Evolutionary conservation across 495 filamentous ascomycete species (phyloP).

Genomic region (Talaromyces trachyspermus): DNA sequence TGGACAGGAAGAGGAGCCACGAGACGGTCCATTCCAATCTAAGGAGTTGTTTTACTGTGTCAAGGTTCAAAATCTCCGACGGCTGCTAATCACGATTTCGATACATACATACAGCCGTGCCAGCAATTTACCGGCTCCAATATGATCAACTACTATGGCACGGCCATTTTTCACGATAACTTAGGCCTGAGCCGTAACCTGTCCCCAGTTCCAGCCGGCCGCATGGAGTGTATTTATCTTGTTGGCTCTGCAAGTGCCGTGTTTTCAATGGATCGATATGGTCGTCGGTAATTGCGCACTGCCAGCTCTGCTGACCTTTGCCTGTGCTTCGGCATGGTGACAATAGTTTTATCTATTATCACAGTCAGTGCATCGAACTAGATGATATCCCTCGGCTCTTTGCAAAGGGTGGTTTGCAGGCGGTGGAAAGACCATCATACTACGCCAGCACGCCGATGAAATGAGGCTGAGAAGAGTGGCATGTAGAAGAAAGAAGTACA

Average conservation of each 20-base stretch:
- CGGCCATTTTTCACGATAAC: constrained; percentile 40
- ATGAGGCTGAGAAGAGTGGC: neutral
- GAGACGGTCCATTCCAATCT: too few relatives aligned
- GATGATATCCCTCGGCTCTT: neutral
- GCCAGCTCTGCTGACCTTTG: constrained; percentile 37
- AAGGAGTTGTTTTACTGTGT: too few relatives aligned
- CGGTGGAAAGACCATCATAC: neutral
- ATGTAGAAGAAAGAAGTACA: neutral
- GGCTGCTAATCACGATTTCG: too few relatives aligned
- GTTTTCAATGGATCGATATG: constrained; percentile 44
- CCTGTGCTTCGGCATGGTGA: constrained; percentile 11
- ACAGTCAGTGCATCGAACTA: neutral
- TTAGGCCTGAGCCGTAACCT: constrained; percentile 45
- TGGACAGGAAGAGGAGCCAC: too few relatives aligned
- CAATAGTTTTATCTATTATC: neutral
- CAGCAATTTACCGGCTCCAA: constrained; percentile 38
- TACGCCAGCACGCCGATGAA: neutral
- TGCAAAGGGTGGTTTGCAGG: neutral
- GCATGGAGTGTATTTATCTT: constrained; percentile 34
- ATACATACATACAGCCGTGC: too few relatives aligned
- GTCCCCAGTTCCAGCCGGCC: constrained; percentile 44
- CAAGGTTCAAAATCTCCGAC: too few relatives aligned
- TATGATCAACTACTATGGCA: constrained; percentile 44
- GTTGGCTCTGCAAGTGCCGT: constrained; percentile 29
- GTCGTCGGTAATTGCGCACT: constrained; percentile 43